These are phyloP conservation scores for Aspergillus luchuensis DNA, from an alignment of 2,329 filamentous ascomycete species.

Conservation along the genomic window DNA sequence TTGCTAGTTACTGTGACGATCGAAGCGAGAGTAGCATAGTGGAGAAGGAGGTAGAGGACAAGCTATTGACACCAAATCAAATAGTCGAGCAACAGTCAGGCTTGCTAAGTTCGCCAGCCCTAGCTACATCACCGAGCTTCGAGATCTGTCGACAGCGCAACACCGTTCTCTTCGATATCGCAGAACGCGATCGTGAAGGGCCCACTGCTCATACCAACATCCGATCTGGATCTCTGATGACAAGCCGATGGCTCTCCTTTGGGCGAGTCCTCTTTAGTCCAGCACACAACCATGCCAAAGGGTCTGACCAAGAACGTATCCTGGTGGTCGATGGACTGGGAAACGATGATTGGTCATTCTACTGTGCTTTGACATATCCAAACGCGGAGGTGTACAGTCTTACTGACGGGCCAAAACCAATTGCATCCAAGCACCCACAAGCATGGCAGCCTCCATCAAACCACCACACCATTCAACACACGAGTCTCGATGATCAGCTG, in stretches of 20 bases:
- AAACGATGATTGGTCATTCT: constrained; percentile 57
- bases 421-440: constrained; percentile 39
- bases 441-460: constrained; percentile 48
- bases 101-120: constrained; percentile 30
- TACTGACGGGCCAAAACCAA: constrained; percentile 36
- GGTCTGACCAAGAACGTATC: constrained; percentile 45
- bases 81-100: constrained; percentile 29
- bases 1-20: constrained; percentile 52
- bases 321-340: constrained; percentile 53
- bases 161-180: constrained; percentile 40
- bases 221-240: constrained; percentile 54
- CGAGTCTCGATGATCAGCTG: constrained; percentile 43
- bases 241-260: constrained; percentile 54
- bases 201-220: constrained; percentile 49
- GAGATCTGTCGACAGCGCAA: constrained; percentile 37
- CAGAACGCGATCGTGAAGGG: constrained; percentile 46
- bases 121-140: constrained; percentile 25
- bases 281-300: constrained; percentile 49
- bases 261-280: constrained; percentile 54
- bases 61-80: constrained; percentile 22
- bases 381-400: constrained; percentile 50
- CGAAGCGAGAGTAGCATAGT: constrained; percentile 25
- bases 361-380: constrained; percentile 53
- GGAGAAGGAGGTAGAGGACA: constrained; percentile 22
- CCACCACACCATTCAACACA: constrained; percentile 47